Conservation (phyloP, 495 filamentous ascomycete genomes). For the Barbatosphaeria neglecta region DNA sequence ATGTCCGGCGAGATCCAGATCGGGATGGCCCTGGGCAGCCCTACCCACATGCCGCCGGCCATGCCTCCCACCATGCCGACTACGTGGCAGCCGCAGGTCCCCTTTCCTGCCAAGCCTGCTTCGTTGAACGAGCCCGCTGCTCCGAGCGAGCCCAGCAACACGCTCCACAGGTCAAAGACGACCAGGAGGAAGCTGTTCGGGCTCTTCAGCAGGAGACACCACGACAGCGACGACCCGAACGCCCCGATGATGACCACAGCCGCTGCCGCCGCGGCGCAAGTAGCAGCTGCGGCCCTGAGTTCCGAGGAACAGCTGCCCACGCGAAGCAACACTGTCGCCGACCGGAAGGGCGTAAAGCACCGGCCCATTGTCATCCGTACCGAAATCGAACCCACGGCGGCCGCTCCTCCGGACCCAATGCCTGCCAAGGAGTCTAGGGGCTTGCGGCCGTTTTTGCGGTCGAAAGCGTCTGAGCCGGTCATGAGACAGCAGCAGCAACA, state of each 20-base stretch:
- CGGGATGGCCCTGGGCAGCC: slow-evolving; percentile 50
- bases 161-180: slow-evolving; percentile 27
- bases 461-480: slow-evolving; percentile 1
- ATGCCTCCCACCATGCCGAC: slow-evolving; percentile 6
- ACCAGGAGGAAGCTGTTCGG: slow-evolving; percentile 39
- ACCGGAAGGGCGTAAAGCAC: slow-evolving; percentile 16
- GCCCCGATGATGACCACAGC: slow-evolving; percentile 7
- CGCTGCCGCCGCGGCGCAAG: slow-evolving; percentile 1
- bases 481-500: slow-evolving; percentile 3
- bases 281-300: slow-evolving; percentile 1
- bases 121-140: slow-evolving; percentile 13
- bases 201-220: slow-evolving; percentile 29
- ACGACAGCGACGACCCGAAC: slow-evolving; percentile 4
- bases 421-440: neutral
- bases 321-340: slow-evolving; percentile 26
- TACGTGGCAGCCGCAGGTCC: slow-evolving; percentile 10
- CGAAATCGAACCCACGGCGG: slow-evolving; percentile 20
- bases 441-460: neutral
- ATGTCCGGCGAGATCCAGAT: slow-evolving; percentile 29
- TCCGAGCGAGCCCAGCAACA: slow-evolving; percentile 11
- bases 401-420: slow-evolving; percentile 4
- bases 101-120: slow-evolving; percentile 6
- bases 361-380: slow-evolving; percentile 26
- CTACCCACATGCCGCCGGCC: slow-evolving; percentile 10
- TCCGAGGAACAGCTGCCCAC: slow-evolving; percentile 4